These are phyloP conservation scores for Articulospora tetracladia DNA, from an alignment of 495 filamentous ascomycete genomes.

Conservation along the genomic window DNA sequence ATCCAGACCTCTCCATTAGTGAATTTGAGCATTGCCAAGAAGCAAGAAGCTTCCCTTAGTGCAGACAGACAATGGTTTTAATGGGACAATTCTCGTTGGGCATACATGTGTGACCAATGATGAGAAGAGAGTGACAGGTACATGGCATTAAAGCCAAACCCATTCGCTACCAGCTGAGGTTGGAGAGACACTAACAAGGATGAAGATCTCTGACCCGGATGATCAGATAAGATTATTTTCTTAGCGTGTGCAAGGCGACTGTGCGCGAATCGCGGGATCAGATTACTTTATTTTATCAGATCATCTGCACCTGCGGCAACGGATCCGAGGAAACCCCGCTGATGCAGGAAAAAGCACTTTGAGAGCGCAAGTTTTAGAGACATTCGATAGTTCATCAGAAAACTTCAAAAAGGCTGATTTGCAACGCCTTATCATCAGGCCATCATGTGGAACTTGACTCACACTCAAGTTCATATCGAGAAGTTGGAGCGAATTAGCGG, in stretches of 20 bases:
- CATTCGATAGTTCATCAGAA: too few relatives aligned
- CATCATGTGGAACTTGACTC: too few relatives aligned
- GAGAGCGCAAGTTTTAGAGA: background rate
- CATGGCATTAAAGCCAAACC: background rate
- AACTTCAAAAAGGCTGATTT: too few relatives aligned
- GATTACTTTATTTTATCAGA: slow-evolving; percentile 13
- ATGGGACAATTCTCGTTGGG: background rate
- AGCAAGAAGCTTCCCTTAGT: too few relatives aligned
- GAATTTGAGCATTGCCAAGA: background rate
- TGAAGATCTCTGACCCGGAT: background rate
- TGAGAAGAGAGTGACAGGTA: background rate
- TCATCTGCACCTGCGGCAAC: background rate
- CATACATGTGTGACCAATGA: background rate
- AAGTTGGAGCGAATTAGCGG: too few relatives aligned
- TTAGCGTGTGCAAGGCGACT: background rate
- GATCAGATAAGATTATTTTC: slow-evolving; percentile 13
- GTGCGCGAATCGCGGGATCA: slow-evolving; percentile 10
- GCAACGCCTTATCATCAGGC: too few relatives aligned
- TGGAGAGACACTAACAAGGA: background rate
- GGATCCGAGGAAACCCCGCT: background rate
- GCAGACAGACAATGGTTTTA: background rate
- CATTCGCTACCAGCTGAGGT: background rate
- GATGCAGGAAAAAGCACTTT: background rate
- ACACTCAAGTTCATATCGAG: too few relatives aligned
- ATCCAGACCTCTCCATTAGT: background rate